These are phyloP conservation scores for Xylariaceae sp. DNA, from an alignment of 2,329 filamentous ascomycete species.

Conservation along the genomic window DNA sequence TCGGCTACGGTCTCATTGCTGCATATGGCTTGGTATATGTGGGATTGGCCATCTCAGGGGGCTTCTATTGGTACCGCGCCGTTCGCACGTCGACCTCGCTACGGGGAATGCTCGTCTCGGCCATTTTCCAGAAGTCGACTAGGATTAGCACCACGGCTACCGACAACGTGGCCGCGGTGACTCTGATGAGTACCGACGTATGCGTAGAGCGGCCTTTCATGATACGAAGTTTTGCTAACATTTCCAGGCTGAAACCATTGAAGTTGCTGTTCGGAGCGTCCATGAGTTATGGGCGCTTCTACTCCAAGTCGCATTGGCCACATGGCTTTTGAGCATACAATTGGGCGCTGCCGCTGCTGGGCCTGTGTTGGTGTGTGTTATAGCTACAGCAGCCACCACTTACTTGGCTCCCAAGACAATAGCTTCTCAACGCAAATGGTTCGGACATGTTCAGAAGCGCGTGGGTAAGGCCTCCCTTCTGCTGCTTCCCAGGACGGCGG, in stretches of 20 bases:
- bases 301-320: constrained; percentile 8
- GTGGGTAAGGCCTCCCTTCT: no score
- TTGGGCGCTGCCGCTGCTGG: constrained; percentile 4
- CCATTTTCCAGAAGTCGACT: constrained; percentile 2
- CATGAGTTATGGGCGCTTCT: constrained; percentile 3
- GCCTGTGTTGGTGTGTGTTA: constrained; percentile 4
- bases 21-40: constrained; percentile 1
- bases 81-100: constrained; percentile 1
- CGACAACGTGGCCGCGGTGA: neutral
- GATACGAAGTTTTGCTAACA: neutral
- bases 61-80: neutral
- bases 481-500: no score
- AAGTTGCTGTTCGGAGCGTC: neutral
- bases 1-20: constrained; percentile 2
- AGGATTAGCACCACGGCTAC: constrained; percentile 1
- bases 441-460: neutral
- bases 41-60: constrained; percentile 1
- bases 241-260: neutral
- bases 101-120: neutral
- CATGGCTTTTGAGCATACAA: constrained; percentile 8
- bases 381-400: neutral
- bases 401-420: neutral
- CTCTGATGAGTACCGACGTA: constrained; percentile 1
- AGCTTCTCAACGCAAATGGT: neutral
- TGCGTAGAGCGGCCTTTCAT: neutral